Evolutionary conservation across 1,284 basidiomycete species (phyloP).

Genomic region (Ceratobasidium sp.): DNA sequence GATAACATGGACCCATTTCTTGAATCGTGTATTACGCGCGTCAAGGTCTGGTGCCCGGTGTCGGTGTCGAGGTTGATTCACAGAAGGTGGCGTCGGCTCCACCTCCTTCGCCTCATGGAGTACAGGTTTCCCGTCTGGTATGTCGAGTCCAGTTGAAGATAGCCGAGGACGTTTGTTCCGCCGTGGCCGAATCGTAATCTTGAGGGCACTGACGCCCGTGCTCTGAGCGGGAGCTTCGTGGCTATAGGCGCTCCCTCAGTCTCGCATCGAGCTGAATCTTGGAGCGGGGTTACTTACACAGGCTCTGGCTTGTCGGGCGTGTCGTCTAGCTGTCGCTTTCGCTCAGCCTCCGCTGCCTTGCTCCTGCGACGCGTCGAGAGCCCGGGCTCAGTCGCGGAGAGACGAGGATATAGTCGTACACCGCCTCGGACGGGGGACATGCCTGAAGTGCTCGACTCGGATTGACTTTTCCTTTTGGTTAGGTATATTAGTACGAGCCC

Average conservation of each 20-base stretch:
- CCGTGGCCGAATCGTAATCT: slow-evolving; percentile 26
- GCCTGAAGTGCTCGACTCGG: slow-evolving; percentile 30
- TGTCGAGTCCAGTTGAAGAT: background rate
- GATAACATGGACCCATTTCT: slow-evolving; percentile 38
- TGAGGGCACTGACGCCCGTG: slow-evolving; percentile 6
- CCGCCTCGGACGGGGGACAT: slow-evolving; percentile 24
- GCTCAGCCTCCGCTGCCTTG: slow-evolving; percentile 23
- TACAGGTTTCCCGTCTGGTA: background rate
- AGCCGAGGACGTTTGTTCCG: slow-evolving; percentile 24
- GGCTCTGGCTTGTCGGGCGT: background rate
- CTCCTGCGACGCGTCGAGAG: slow-evolving; percentile 42
- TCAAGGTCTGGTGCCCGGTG: slow-evolving; percentile 23
- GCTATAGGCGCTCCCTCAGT: slow-evolving; percentile 39
- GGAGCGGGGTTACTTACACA: slow-evolving; percentile 10
- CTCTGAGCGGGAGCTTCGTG: slow-evolving; percentile 26
- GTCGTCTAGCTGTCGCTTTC: background rate
- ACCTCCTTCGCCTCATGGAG: background rate
- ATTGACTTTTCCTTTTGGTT: slow-evolving; percentile 8
- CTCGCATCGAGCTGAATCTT: slow-evolving; percentile 19
- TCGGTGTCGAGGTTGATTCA: background rate
- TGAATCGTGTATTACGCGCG: slow-evolving; percentile 29
- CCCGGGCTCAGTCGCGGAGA: slow-evolving; percentile 24
- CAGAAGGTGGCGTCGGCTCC: slow-evolving; percentile 7
- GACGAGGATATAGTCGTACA: slow-evolving; percentile 1
- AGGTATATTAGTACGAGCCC: background rate